Base-by-base conservation (phyloP, 257 asterid species). In the Penstemon eatonii region DNA sequence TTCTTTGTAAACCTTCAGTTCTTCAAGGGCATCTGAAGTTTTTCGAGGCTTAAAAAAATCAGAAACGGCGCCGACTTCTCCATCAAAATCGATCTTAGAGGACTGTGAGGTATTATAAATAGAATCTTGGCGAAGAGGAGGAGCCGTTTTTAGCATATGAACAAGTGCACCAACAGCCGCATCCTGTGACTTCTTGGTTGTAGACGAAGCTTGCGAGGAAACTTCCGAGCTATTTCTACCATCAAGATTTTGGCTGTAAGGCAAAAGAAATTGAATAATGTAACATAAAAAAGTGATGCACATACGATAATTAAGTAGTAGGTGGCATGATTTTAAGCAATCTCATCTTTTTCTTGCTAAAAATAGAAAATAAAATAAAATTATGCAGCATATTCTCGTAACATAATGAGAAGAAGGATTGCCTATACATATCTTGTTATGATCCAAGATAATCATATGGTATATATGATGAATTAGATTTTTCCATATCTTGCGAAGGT, bases 91-190 rank as follows among this genome's bases (percentile, higher is more conserved):
- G 8, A 74, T 63, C 61, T 81, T 82, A 7, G 77, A 66, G 70
- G 82, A 77, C 25, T 68, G 69, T 25, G 87, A 71, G 50, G 81
- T 71, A 53, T 70, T 77, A 50, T 75, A 77, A 72, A 83, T 75
- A 39, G 90, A 83, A 76, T 93, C 95, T 73, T 81, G 90, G 36
- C 84, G 87, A 68, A 93, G 76, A 49, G 97, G 92, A 69, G 96
- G 96, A 69, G 97, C 98, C 4, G 89, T 81, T 76, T 75, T 83
- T 70, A 93, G 92, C 97, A 93, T 85, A 83, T 90, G 96, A 71
- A 90, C 95, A 10, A 93, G 90, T 39, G 84, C 95, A 33, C 94
- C 97, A 7, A 90, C 92, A 19, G 97, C 95, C 5, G 97, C 85
- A 43, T 90, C 98, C 71, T 88, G 97, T 2, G 96, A 86, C 73